A percentile compares a stretch with the other conserved stretches of the same genome.
Evolutionary conservation across 371 early-diverging fungal genomes (phyloP).

Genomic region (Haplosporangium sp.): DNA sequence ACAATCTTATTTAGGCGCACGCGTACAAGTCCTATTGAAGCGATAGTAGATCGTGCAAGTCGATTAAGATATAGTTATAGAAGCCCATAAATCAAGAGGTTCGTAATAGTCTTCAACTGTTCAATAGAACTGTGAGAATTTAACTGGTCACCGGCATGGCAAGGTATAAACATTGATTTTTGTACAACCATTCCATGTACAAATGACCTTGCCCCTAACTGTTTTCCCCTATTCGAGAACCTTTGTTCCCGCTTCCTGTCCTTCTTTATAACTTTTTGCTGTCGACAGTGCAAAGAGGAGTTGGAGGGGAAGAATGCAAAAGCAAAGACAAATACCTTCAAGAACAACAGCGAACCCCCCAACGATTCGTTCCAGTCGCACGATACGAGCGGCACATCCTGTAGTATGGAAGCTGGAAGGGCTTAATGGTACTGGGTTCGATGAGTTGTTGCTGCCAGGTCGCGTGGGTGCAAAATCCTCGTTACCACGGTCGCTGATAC

Average conservation of each 20-base stretch:
- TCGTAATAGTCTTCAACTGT: neutral
- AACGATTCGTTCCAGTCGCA: conserved; percentile 46
- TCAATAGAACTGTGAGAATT: neutral
- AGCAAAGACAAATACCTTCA: conserved; percentile 27
- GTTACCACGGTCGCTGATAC: neutral
- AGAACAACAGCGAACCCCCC: conserved; percentile 51
- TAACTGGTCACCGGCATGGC: neutral
- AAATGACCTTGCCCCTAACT: neutral
- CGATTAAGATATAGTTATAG: too few species aligned
- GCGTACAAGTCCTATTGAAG: conserved; percentile 34
- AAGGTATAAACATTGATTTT: neutral
- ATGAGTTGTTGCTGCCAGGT: neutral
- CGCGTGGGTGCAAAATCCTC: conserved; percentile 17
- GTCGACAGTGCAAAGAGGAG: too few species aligned
- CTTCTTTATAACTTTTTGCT: neutral
- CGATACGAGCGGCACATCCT: conserved; percentile 51
- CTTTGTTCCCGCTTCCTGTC: neutral
- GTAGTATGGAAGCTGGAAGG: conserved; percentile 29
- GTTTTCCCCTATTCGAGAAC: neutral
- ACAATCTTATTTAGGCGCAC: conserved; percentile 37
- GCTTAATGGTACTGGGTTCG: neutral
- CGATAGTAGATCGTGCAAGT: neutral
- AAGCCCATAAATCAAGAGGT: too few species aligned
- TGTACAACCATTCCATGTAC: neutral
- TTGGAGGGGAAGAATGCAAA: neutral